Base-by-base conservation (phyloP, 2,329 filamentous ascomycete species). In the Aureobasidium sp. region DNA sequence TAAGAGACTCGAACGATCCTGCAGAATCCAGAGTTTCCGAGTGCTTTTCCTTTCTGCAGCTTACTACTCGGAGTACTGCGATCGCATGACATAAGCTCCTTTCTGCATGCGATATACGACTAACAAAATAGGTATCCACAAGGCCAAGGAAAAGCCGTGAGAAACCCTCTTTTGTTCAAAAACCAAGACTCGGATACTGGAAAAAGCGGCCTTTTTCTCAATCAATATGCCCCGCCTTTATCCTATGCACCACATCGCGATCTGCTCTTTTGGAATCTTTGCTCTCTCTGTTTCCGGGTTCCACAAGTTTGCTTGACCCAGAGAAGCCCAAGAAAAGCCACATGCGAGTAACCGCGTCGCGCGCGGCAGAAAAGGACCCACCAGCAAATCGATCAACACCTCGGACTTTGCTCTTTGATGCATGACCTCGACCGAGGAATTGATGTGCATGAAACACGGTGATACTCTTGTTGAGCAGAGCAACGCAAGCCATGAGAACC, bases 321-420 rank as follows among this genome's bases (percentile, higher is more conserved):
- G 27, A 15, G 20, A 34, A 42, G n/a, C 34, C 8, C 8, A 15
- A n/a, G 6, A 34, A 57, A 36, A 36, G 39, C 53, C 17, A 12
- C 53, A 45, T 57, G 53, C 53, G n/a, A 56, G 39, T 45, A 57
- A 25, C n/a, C 53, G 53, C 53, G 14, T 34, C 9, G 53, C 53
- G 53, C 53, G 53, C 53, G 53, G 53, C 53, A 34, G 53, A 53
- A 36, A 36, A 20, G 20, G 37, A 12, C 20, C 51, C 51, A 45
- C 29, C 12, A 5, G 4, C 5, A 34, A 57, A 22, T 34, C 27
- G 53, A 45, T 17, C 39, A 55, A 17, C 20, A 15, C 8, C 25
- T 42, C 15, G 34, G 41, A 37, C 20, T 48, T 29, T 15, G 45
- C 25, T 4, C 17, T 42, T 34, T 27, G 34, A 14, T 48, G 51